A percentile compares a stretch with the other conserved stretches of the same genome.
Conservation (phyloP, 2,329 filamentous ascomycete species). For the Claviceps humidiphila region DNA sequence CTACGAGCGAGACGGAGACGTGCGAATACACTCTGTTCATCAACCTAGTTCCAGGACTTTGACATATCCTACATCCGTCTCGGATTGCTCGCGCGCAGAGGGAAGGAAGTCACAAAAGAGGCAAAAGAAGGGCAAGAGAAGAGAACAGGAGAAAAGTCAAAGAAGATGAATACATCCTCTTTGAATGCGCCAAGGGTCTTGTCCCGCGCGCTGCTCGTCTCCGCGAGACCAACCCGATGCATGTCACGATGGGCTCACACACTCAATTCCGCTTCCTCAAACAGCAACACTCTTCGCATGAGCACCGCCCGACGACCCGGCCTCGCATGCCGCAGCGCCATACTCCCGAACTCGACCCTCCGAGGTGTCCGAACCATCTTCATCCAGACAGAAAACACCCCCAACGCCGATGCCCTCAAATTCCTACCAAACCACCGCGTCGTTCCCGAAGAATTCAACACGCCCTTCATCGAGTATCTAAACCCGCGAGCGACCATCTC, state of each 20-base stretch:
- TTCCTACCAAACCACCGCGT: conserved; percentile 86
- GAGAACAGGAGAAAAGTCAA: background rate
- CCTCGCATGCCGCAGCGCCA: conserved; percentile 5
- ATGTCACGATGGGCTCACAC: conserved; percentile 15
- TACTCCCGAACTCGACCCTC: conserved; percentile 6
- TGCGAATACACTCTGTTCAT: no score
- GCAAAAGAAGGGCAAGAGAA: background rate
- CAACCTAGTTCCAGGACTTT: no score
- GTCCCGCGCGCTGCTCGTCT: conserved; percentile 14
- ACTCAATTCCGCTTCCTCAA: conserved; percentile 1
- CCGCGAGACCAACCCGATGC: conserved; percentile 10
- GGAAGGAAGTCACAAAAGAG: background rate
- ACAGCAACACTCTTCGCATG: background rate
- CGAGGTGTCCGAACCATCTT: conserved; percentile 63
- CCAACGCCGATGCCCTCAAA: conserved; percentile 91
- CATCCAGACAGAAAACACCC: conserved; percentile 92
- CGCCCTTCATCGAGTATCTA: conserved; percentile 83
- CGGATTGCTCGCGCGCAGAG: background rate
- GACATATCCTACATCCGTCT: no score
- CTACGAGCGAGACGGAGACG: no score
- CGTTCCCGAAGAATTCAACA: conserved; percentile 58
- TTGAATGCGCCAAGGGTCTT: conserved; percentile 12
- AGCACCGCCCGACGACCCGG: conserved; percentile 6
- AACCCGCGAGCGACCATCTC: conserved; percentile 77
- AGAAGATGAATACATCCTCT: conserved; percentile 10